Percentiles rank a stretch among this genome's conserved stretches.
Conservation (phyloP, 352 stramenopile species). For the Phytophthora citricola region DNA sequence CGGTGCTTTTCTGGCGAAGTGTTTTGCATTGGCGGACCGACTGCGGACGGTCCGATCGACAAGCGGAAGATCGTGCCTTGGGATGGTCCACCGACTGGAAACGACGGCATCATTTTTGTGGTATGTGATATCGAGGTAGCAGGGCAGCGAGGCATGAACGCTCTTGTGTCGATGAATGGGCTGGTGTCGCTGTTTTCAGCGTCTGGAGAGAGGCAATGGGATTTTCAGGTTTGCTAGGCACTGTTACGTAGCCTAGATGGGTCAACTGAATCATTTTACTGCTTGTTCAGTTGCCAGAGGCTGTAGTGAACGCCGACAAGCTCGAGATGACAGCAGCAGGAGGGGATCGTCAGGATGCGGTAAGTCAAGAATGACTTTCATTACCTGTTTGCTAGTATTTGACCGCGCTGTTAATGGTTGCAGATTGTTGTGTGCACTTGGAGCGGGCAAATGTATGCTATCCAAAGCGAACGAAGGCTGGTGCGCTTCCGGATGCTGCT, state of each 20-base stretch:
- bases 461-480: slow-evolving; percentile 48
- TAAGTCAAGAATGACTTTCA: slow-evolving; percentile 18
- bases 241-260: background rate
- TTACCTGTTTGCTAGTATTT: background rate
- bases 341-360: slow-evolving; percentile 42
- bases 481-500: slow-evolving; percentile 74
- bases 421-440: slow-evolving; percentile 78
- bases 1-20: slow-evolving; percentile 63
- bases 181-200: slow-evolving; percentile 47
- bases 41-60: background rate
- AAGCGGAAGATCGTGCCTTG: slow-evolving; percentile 40
- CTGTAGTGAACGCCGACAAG: slow-evolving; percentile 59
- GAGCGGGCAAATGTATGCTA: slow-evolving; percentile 68
- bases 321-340: slow-evolving; percentile 37
- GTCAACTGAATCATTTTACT: background rate
- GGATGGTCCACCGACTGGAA: slow-evolving; percentile 34
- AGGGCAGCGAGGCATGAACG: slow-evolving; percentile 30
- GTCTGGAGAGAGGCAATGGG: slow-evolving; percentile 49
- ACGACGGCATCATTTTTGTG: slow-evolving; percentile 52
- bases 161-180: slow-evolving; percentile 48
- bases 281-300: slow-evolving; percentile 51
- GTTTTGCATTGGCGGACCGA: slow-evolving; percentile 37
- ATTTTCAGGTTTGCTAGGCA: slow-evolving; percentile 44
- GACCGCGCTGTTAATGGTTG: slow-evolving; percentile 8
- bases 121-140: slow-evolving; percentile 45